Base-by-base conservation (phyloP, 805 yeast species). In the Starmerella vaccinii region DNA sequence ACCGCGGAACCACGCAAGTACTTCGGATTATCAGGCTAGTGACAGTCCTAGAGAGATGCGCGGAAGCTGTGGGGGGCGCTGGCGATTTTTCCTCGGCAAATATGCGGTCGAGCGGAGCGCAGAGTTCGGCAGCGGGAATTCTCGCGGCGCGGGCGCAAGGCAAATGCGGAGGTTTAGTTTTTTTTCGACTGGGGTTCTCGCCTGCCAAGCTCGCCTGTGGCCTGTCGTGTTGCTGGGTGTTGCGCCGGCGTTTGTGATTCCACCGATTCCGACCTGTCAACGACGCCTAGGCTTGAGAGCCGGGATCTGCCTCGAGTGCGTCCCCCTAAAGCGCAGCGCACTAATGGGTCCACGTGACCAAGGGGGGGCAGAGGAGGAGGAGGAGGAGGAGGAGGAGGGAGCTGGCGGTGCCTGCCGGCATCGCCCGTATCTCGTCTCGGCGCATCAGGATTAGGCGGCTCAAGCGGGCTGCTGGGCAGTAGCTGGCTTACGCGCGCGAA, bases 221-320 rank as follows among this genome's bases (percentile, higher is more conserved):
- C 6, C 18, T 6, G 38, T n/a, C 22, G 38, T 34, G n/a, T 34
- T 26, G 27, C 26, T 9, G 27, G 27, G 13, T 6, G 8, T 38
- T 38, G 41, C 26, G 41, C 8, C 41, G 27, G 41, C 26, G 41
- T 23, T 19, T 21, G 27, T 38, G n/a, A 19, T 38, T 38, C 27
- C 26, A 22, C 41, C 41, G 41, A 9, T 38, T 23, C 41, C 41
- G 41, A 38, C 41, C n/a, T 19, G n/a, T n/a, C n/a, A n/a, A 23
- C 41, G 41, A 38, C 41, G 7, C 41, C 41, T 27, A 23, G 22
- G 41, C 41, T 38, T 38, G 41, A 38, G 12, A 27, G 13, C 41
- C 27, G 41, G 41, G 41, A 19, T 26, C 19, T 35, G n/a, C 9
- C 26, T 21, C n/a, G 41, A 34, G 41, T 38, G 41, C 41, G 41